Evolutionary conservation across 352 stramenopile genomes (phyloP).

Genomic region (Globisporangium uncinulatum): DNA sequence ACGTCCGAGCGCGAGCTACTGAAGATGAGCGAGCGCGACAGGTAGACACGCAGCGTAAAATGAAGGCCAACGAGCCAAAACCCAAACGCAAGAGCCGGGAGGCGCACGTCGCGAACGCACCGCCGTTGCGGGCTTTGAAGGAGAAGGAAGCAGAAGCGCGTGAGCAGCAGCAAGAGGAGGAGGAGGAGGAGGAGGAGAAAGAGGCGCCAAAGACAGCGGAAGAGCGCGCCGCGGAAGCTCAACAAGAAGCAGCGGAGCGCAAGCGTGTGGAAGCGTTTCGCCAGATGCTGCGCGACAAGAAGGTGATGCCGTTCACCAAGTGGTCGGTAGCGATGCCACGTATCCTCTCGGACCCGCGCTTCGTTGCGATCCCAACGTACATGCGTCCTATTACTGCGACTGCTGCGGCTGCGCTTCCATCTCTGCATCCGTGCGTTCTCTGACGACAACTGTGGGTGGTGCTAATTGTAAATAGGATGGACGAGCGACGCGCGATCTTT

Average conservation of each 20-base stretch:
- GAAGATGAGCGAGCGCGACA: no score
- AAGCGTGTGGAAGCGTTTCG: constrained; percentile 57
- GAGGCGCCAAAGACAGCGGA: constrained; percentile 1
- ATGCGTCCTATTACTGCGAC: background rate
- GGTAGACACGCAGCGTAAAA: no score
- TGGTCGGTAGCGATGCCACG: constrained; percentile 76
- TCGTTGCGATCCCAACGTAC: constrained; percentile 57
- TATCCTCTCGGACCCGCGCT: constrained; percentile 66
- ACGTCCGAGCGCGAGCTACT: background rate
- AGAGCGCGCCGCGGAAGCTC: constrained; percentile 27
- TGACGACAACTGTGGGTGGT: background rate
- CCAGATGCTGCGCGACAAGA: constrained; percentile 74
- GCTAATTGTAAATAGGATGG: constrained; percentile 39
- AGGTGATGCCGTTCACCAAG: constrained; percentile 80
- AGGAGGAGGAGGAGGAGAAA: constrained; percentile 7
- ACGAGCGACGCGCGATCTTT: constrained; percentile 72
- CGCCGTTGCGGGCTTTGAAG: background rate
- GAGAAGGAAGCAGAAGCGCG: constrained; percentile 4
- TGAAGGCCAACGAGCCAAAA: no score
- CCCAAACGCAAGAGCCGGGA: no score
- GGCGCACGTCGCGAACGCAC: no score
- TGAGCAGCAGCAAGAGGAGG: constrained; percentile 16
- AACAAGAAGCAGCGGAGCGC: constrained; percentile 28
- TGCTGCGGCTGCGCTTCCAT: background rate
- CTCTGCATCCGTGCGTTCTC: background rate